Conservation (phyloP, 805 yeast species). For the Ogataea corticis region DNA sequence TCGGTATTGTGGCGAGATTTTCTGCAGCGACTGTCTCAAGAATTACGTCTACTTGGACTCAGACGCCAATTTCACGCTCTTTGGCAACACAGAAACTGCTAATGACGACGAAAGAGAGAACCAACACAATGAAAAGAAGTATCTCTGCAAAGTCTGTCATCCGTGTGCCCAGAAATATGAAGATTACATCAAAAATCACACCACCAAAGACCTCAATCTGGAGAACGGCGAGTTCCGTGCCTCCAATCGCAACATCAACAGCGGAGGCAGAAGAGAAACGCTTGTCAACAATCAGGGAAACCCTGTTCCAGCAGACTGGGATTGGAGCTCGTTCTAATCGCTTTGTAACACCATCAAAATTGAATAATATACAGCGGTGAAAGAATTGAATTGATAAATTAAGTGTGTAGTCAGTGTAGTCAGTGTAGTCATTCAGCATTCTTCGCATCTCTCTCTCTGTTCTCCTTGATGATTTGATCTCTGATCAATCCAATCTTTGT, state of each 20-base stretch:
- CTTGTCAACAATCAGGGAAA: constrained; percentile 16
- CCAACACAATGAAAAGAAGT: constrained; percentile 24
- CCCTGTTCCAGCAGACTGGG: constrained; percentile 40
- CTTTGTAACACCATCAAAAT: not conserved
- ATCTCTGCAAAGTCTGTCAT: constrained; percentile 37
- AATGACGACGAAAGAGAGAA: constrained; percentile 14
- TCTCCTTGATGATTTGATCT: constrained; percentile 32
- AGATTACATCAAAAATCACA: constrained; percentile 32
- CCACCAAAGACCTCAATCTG: constrained; percentile 30
- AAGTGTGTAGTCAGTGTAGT: not conserved
- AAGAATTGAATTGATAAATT: not conserved
- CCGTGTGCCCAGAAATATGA: constrained; percentile 37
- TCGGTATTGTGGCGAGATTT: constrained; percentile 42
- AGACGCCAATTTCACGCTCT: constrained; percentile 37
- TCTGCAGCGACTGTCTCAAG: constrained; percentile 39
- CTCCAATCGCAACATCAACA: constrained; percentile 8
- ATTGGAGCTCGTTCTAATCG: constrained; percentile 39
- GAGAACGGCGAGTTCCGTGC: constrained; percentile 21
- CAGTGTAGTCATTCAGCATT: constrained; percentile 1
- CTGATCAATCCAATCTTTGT: constrained; percentile 23
- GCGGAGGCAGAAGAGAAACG: constrained; percentile 21
- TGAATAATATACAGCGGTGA: not conserved
- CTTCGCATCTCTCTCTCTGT: constrained; percentile 27
- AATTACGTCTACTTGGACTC: constrained; percentile 37
- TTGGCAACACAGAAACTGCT: constrained; percentile 24